A percentile compares a stretch with the other conserved stretches of the same genome.
phyloP scores from a whole-genome alignment of 805 yeast genomes.

The Saturnispora quitensis region DNA sequence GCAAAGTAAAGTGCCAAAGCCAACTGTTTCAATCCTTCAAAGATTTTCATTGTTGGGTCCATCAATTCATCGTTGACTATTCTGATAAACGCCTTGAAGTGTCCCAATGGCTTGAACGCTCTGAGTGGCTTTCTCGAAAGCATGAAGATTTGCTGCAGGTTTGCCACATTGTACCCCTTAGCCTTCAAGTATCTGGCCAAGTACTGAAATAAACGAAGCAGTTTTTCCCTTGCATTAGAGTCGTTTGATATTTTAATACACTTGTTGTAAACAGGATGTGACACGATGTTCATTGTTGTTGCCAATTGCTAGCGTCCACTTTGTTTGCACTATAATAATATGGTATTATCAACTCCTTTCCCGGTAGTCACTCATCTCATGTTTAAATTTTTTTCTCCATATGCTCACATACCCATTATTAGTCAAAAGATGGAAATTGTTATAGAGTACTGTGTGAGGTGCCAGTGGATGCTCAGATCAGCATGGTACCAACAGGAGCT shows the following conservation, averaged over 20 bases:
- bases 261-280: constrained; percentile 61
- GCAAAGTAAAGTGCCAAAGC: constrained; percentile 56
- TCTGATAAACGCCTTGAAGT: constrained; percentile 57
- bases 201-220: constrained; percentile 72
- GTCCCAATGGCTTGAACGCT: constrained; percentile 71
- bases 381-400: background rate
- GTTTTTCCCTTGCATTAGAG: constrained; percentile 69
- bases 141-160: constrained; percentile 6
- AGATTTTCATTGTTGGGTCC: constrained; percentile 45
- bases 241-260: constrained; percentile 56
- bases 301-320: background rate
- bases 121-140: constrained; percentile 66
- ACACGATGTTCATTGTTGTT: constrained; percentile 3
- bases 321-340: background rate
- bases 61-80: constrained; percentile 61
- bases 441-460: constrained; percentile 69
- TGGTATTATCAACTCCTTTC: background rate
- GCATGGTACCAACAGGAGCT: constrained; percentile 83
- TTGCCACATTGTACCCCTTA: background rate
- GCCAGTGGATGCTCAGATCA: constrained; percentile 86
- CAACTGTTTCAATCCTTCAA: constrained; percentile 47
- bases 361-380: background rate
- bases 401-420: background rate
- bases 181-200: constrained; percentile 38
- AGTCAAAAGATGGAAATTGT: constrained; percentile 32